These are phyloP conservation scores for Bryoerythrophyllum caledonicum DNA, from an alignment of 225 moss, liverwort and hornwort genomes.

Conservation along the genomic window DNA sequence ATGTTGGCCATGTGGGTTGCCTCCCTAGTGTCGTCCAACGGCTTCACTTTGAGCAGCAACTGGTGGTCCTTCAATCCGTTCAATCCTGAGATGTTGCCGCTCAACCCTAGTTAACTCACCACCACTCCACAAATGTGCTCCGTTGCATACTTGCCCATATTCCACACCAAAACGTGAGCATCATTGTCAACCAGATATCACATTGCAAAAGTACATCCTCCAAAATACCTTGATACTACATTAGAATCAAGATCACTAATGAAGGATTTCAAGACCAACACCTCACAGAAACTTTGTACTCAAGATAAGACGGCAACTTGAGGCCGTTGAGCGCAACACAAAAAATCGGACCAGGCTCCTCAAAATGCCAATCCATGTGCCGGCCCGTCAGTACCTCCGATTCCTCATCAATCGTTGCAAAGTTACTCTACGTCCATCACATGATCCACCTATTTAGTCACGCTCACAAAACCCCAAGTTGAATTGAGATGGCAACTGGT, in stretches of 20 bases:
- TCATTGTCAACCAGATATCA: not conserved
- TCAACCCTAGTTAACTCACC: conserved; percentile 80
- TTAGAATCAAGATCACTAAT: not conserved
- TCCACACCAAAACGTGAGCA: conserved; percentile 21
- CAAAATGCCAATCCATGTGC: conserved; percentile 94
- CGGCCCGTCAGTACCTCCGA: conserved; percentile 47
- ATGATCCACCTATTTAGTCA: not conserved
- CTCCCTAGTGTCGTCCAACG: conserved; percentile 76
- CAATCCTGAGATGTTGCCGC: conserved; percentile 91
- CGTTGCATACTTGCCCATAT: conserved; percentile 78
- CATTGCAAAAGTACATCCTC: not conserved
- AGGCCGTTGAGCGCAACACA: conserved; percentile 88
- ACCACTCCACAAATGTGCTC: conserved; percentile 99
- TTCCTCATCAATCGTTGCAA: conserved; percentile 62
- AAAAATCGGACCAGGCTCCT: conserved; percentile 82
- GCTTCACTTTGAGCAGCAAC: conserved; percentile 58
- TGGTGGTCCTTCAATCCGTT: conserved; percentile 92
- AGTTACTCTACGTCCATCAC: conserved; percentile 67
- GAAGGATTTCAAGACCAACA: conserved; percentile 24
- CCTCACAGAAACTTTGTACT: conserved; percentile 93
- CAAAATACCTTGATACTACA: not conserved
- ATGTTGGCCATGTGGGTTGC: conserved; percentile 82
- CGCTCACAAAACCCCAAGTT: not conserved
- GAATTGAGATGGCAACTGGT: not conserved
- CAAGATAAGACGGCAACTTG: conserved; percentile 77